Evolutionary conservation across 2,329 filamentous ascomycete species (phyloP).

Genomic region (Nigrograna mackinnonii): DNA sequence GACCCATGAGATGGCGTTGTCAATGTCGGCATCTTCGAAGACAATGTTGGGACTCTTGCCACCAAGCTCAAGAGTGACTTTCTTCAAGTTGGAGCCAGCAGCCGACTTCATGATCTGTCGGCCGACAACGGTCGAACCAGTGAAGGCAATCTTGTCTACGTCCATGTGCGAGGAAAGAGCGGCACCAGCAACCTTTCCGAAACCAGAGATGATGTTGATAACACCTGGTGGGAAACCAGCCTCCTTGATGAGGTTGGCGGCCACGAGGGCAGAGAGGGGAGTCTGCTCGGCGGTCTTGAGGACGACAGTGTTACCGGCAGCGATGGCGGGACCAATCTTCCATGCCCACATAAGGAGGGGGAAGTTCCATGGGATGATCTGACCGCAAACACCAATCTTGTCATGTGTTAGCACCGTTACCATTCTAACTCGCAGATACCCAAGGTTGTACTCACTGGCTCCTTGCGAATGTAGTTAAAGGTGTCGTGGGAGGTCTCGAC

Average conservation of each 20-base stretch:
- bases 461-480: constrained; percentile 81
- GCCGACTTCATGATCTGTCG: constrained; percentile 81
- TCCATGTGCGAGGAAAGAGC: constrained; percentile 77
- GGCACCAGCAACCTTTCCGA: constrained; percentile 78
- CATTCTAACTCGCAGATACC: background rate
- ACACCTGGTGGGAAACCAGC: constrained; percentile 80
- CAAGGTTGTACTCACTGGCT: constrained; percentile 60
- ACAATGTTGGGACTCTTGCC: constrained; percentile 83
- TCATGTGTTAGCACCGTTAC: constrained; percentile 17
- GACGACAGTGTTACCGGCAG: constrained; percentile 72
- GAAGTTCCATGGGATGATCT: constrained; percentile 92
- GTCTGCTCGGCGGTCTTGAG: constrained; percentile 80
- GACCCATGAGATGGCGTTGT: constrained; percentile 77
- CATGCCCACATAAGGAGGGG: constrained; percentile 79
- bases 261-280: constrained; percentile 69
- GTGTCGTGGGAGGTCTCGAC: constrained; percentile 77
- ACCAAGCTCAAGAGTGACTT: constrained; percentile 79
- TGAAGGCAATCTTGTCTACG: constrained; percentile 83
- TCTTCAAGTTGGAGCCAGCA: constrained; percentile 77
- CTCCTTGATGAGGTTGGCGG: constrained; percentile 69
- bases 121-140: constrained; percentile 74
- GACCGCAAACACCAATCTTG: constrained; percentile 75
- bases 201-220: constrained; percentile 76
- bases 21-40: constrained; percentile 77
- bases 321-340: constrained; percentile 79